Percentiles rank a stretch among this genome's conserved stretches.
phyloP scores from a whole-genome alignment of 805 yeast species.

The Candida loeiensis region DNA sequence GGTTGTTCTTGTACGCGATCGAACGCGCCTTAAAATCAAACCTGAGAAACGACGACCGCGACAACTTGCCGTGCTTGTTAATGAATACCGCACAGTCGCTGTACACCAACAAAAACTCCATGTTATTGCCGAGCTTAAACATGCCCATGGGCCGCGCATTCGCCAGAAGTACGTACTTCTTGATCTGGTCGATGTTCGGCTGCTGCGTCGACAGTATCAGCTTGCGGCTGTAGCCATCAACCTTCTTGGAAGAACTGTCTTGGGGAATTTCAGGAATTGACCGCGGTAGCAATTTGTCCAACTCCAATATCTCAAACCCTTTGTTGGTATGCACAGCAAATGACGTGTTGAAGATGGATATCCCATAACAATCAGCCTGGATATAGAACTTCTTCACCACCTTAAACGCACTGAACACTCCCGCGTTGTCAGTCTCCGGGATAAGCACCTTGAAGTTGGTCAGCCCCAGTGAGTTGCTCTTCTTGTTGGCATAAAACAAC shows the following conservation, averaged over 20 bases:
- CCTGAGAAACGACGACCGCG: slow-evolving; percentile 40
- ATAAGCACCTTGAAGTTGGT: slow-evolving; percentile 56
- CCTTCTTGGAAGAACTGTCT: slow-evolving; percentile 14
- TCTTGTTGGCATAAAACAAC: slow-evolving; percentile 55
- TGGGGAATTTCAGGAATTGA: slow-evolving; percentile 52
- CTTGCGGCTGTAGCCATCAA: slow-evolving; percentile 31
- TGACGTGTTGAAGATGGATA: slow-evolving; percentile 62
- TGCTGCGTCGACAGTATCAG: slow-evolving; percentile 3
- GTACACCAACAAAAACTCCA: slow-evolving; percentile 58
- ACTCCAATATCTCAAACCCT: slow-evolving; percentile 63
- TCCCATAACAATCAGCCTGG: slow-evolving; percentile 54
- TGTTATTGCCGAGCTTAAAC: slow-evolving; percentile 53
- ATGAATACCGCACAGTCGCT: slow-evolving; percentile 67
- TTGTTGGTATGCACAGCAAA: slow-evolving; percentile 63
- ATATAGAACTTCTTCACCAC: slow-evolving; percentile 45
- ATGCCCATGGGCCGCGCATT: slow-evolving; percentile 56
- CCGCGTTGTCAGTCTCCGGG: slow-evolving; percentile 55
- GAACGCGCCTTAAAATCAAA: slow-evolving; percentile 41
- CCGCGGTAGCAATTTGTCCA: slow-evolving; percentile 55
- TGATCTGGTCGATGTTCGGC: slow-evolving; percentile 36
- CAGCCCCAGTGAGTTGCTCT: slow-evolving; percentile 39
- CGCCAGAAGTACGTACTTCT: slow-evolving; percentile 36
- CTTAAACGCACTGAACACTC: slow-evolving; percentile 37
- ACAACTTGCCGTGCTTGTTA: slow-evolving; percentile 54
- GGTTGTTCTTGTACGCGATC: slow-evolving; percentile 31